Evolutionary conservation across 768 basidiomycete species (phyloP), one percentile per base, ranked within the genome.

Genomic region (Chlorophyllum brunneum): DNA sequence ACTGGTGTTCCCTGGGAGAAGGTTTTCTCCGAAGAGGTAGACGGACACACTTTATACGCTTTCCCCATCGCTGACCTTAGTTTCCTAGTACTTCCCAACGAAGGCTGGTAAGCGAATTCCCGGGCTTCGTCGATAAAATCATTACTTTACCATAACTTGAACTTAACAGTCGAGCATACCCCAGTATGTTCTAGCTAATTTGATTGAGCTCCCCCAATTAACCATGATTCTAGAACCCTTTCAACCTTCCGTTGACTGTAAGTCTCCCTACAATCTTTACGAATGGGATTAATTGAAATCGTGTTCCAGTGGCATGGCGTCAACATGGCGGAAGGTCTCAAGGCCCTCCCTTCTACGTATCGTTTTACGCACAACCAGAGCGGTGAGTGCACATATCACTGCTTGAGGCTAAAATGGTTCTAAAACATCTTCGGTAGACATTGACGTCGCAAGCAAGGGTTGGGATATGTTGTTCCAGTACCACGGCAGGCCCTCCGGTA

Each of bases 381-480:
- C n/a, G 77, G 79, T 80, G 49, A 26, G 48, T 11, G 6, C 22
- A 16, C 16, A 8, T 20, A 9, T 8, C n/a, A 10, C 31, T 11
- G 2, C 5, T 23, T 20, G n/a, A n/a, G n/a, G 22, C 15, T 36
- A 9, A 23, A 40, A 38, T 11, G 15, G 23, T 18, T 31, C 5
- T 2, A 26, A 29, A 10, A 23, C 16, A 26, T 34, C 16, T 11
- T n/a, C 10, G 27, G 13, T 52, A 79, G 79, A 80, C 58, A 66
- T 81, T 15, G 73, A 78, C 48, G 63, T 63, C 6, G 77, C 78
- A 11, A 80, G 78, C 56, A 56, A 63, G 38, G 78, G 78, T 5
- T 80, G 80, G 76, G 79, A 83, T 54, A 51, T 80, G 40, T 59
- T 81, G 13, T 81, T 81, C 72, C 66, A 80, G 59, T 83, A 80